Evolutionary conservation across 306 rosid species (phyloP).

Genomic region (Prunus mira): DNA sequence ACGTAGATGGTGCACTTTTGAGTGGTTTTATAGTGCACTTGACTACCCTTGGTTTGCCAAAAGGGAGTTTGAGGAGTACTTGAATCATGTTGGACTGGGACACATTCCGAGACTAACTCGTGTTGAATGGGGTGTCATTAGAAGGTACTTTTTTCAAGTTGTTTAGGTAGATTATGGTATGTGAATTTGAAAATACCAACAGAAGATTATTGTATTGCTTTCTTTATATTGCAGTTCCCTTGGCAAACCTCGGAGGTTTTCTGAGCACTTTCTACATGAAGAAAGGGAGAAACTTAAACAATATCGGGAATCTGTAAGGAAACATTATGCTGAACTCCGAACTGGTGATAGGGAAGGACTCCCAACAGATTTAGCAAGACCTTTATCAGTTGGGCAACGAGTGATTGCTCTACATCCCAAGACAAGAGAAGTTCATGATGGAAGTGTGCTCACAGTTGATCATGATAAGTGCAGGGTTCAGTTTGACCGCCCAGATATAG

Average conservation of each 20-base stretch:
- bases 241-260: conserved; percentile 96
- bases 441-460: conserved; percentile 87
- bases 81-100: conserved; percentile 92
- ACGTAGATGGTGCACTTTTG: conserved; percentile 81
- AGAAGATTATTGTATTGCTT: conserved; percentile 11
- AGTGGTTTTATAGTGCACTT: conserved; percentile 95
- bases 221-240: conserved; percentile 70
- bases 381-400: conserved; percentile 87
- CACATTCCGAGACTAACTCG: conserved; percentile 83
- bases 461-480: conserved; percentile 85
- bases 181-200: neutral
- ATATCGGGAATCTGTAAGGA: conserved; percentile 82
- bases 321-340: conserved; percentile 70
- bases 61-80: conserved; percentile 86
- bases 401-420: conserved; percentile 83
- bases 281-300: conserved; percentile 82
- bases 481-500: conserved; percentile 80
- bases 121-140: conserved; percentile 88
- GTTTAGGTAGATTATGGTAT: conserved; percentile 8
- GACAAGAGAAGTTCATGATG: conserved; percentile 88
- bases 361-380: conserved; percentile 90
- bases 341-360: conserved; percentile 78
- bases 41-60: conserved; percentile 97
- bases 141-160: conserved; percentile 51
- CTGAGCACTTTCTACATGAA: conserved; percentile 65